Percentiles rank a stretch among this genome's conserved stretches.
phyloP scores from a whole-genome alignment of 768 basidiomycete genomes.

The Lentinula sp. region DNA sequence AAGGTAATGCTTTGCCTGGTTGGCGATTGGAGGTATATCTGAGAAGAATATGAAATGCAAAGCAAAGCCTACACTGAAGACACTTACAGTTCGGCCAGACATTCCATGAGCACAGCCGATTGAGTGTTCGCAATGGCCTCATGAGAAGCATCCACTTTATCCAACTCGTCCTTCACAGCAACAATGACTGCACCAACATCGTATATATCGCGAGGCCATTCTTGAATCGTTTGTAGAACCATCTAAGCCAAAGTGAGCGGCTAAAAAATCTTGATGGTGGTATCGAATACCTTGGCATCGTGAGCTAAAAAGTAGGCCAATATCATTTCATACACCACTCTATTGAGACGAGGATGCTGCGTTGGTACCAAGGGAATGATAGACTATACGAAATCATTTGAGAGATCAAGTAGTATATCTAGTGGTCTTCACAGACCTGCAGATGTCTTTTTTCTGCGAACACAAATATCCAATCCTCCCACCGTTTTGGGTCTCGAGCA shows the following conservation, averaged over 20 bases:
- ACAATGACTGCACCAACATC: slow-evolving; percentile 82
- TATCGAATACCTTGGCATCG: slow-evolving; percentile 53
- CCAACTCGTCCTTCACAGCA: slow-evolving; percentile 80
- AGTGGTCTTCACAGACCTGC: slow-evolving; percentile 38
- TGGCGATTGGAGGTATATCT: slow-evolving; percentile 87
- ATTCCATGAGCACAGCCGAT: slow-evolving; percentile 79
- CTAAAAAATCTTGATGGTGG: not conserved
- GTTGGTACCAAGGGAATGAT: slow-evolving; percentile 91
- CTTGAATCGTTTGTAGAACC: slow-evolving; percentile 68
- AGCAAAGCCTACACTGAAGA: not conserved
- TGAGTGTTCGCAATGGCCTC: slow-evolving; percentile 11
- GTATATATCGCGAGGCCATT: slow-evolving; percentile 91
- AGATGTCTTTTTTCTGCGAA: slow-evolving; percentile 81
- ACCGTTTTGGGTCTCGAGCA: slow-evolving; percentile 68
- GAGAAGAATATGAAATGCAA: not conserved
- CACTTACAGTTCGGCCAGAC: slow-evolving; percentile 80
- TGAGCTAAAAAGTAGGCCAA: slow-evolving; percentile 79
- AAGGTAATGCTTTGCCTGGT: slow-evolving; percentile 90
- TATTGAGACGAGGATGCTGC: slow-evolving; percentile 69
- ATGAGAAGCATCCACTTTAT: slow-evolving; percentile 35
- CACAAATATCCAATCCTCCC: slow-evolving; percentile 94
- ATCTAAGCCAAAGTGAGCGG: slow-evolving; percentile 34
- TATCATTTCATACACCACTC: slow-evolving; percentile 92
- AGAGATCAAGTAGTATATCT: slow-evolving; percentile 3
- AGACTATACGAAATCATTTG: slow-evolving; percentile 33